A percentile compares a stretch with the other conserved stretches of the same genome.
phyloP scores from a whole-genome alignment of 2,329 filamentous ascomycete genomes.

The Capronia coronata region DNA sequence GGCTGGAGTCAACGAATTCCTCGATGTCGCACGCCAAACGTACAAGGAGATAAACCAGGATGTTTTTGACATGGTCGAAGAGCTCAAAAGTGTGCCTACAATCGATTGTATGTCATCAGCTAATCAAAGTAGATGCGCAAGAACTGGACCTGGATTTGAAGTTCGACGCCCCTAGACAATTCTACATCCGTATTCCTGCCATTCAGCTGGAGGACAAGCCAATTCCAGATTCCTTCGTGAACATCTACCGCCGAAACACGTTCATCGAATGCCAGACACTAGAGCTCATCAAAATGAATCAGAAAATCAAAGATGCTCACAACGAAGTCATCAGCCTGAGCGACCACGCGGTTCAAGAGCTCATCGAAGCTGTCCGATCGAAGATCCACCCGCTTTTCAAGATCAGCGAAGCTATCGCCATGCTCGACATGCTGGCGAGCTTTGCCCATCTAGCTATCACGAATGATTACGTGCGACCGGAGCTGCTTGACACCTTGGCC shows the following conservation, averaged over 20 bases:
- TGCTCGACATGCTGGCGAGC: conserved; percentile 76
- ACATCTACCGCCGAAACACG: conserved; percentile 65
- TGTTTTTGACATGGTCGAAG: conserved; percentile 62
- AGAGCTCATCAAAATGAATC: conserved; percentile 71
- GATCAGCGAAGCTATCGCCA: conserved; percentile 75
- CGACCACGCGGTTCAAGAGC: conserved; percentile 64
- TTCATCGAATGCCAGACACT: conserved; percentile 82
- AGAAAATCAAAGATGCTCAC: conserved; percentile 70
- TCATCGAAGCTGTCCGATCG: conserved; percentile 65
- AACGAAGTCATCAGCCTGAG: conserved; percentile 79
- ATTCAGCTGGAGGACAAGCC: conserved; percentile 55
- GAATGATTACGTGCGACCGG: conserved; percentile 61
- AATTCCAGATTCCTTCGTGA: conserved; percentile 68
- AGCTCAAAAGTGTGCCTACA: conserved; percentile 52
- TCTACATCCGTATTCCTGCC: conserved; percentile 64
- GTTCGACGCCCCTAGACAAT: conserved; percentile 71
- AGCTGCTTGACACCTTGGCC: conserved; percentile 61
- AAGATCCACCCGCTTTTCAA: conserved; percentile 71
- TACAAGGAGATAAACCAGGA: conserved; percentile 85
- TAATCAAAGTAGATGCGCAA: conserved; percentile 45
- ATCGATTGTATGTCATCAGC: conserved; percentile 18
- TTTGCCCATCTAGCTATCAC: conserved; percentile 69
- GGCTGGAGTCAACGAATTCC: conserved; percentile 73
- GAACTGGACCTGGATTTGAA: conserved; percentile 60
- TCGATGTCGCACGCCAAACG: conserved; percentile 81